Conservation (phyloP, 1,284 basidiomycete species). For the Ceratorhiza oryzae-sativae region DNA sequence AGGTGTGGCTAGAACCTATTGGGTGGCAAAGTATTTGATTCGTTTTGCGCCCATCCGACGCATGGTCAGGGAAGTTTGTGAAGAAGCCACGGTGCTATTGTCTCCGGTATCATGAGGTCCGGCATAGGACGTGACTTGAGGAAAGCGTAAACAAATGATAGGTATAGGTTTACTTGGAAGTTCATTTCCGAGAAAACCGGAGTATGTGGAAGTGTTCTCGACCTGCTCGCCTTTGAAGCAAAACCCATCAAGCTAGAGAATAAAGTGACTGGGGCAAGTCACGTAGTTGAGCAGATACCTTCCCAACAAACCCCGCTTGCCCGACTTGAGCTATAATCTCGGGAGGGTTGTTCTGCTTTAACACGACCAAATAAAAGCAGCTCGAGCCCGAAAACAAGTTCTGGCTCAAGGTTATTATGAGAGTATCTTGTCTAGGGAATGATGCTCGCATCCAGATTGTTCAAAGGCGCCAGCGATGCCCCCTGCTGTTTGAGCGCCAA, state of each 20-base stretch:
- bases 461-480: slow-evolving; percentile 64
- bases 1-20: neutral
- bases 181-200: slow-evolving; percentile 55
- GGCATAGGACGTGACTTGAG: neutral
- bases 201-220: slow-evolving; percentile 81
- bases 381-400: slow-evolving; percentile 72
- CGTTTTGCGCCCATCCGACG: neutral
- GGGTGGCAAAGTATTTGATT: neutral
- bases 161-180: neutral
- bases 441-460: slow-evolving; percentile 66
- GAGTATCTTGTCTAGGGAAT: neutral
- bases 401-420: slow-evolving; percentile 51
- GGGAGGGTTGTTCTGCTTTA: slow-evolving; percentile 87
- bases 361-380: slow-evolving; percentile 89
- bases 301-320: slow-evolving; percentile 63
- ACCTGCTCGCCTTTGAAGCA: slow-evolving; percentile 80
- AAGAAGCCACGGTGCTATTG: neutral
- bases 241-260: slow-evolving; percentile 58
- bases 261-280: slow-evolving; percentile 39
- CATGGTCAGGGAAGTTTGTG: neutral
- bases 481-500: slow-evolving; percentile 43
- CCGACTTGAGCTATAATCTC: slow-evolving; percentile 71
- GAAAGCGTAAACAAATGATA: neutral
- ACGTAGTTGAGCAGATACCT: slow-evolving; percentile 56
- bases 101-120: neutral